Conservation (phyloP, 805 yeast genomes). For the Saccharomycopsis fibuligera region DNA sequence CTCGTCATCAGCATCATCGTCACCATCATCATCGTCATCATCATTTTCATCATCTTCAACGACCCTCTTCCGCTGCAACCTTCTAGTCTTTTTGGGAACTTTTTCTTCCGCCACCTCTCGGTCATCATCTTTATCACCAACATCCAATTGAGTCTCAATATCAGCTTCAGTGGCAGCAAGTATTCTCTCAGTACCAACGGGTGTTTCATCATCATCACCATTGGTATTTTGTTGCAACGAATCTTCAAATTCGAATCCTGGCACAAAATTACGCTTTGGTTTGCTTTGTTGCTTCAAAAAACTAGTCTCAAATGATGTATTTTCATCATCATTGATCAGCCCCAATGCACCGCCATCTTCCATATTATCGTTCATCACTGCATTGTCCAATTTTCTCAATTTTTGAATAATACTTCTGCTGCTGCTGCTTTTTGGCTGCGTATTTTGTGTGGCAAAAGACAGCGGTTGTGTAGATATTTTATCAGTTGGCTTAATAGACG, state of each 20-base stretch:
- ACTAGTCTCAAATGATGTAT: not conserved
- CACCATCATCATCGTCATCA: slow-evolving; percentile 8
- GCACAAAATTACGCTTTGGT: slow-evolving; percentile 4
- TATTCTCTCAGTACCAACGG: not conserved
- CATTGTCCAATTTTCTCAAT: slow-evolving; percentile 14
- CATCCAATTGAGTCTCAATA: not conserved
- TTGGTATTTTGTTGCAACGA: slow-evolving; percentile 7
- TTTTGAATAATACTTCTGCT: slow-evolving; percentile 8
- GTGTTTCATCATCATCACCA: not conserved
- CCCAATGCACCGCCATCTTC: not conserved
- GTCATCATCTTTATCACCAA: not conserved
- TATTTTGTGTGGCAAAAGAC: too few species aligned
- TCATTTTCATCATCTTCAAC: slow-evolving; percentile 10
- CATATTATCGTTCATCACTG: not conserved
- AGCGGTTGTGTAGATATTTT: slow-evolving; percentile 13
- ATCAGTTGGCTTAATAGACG: slow-evolving; percentile 12
- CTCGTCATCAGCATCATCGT: not conserved
- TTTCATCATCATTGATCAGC: not conserved
- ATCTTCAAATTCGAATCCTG: slow-evolving; percentile 15
- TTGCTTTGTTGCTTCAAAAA: not conserved
- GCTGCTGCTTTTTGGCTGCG: too few species aligned
- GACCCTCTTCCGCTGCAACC: not conserved
- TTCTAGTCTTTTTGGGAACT: not conserved
- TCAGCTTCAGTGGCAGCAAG: not conserved
- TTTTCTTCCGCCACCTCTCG: not conserved